phyloP scores from a whole-genome alignment of 768 basidiomycete species.

The Daedaleopsis nitida region DNA sequence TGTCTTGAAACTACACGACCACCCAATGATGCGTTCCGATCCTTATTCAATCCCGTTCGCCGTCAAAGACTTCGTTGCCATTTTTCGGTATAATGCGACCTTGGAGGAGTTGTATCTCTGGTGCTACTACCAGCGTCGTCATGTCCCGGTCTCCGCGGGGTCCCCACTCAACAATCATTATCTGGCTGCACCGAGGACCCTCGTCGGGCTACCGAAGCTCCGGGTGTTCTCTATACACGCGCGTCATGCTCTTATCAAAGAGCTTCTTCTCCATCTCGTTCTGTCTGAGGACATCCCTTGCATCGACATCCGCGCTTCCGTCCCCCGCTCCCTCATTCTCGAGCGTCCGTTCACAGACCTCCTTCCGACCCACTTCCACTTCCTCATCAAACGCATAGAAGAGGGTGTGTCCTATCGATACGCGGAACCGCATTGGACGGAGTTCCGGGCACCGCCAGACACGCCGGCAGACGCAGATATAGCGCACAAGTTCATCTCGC shows the following conservation, averaged over 20 bases:
- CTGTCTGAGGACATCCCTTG: not conserved
- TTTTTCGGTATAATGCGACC: not conserved
- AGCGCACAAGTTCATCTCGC: not conserved
- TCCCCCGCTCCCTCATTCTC: not conserved
- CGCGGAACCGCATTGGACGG: too few relatives aligned
- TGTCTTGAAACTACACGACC: not conserved
- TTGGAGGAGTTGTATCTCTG: not conserved
- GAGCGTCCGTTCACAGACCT: not conserved
- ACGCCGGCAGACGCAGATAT: too few relatives aligned
- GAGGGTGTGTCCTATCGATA: not conserved
- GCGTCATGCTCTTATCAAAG: not conserved
- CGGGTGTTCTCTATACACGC: not conserved
- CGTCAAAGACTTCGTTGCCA: not conserved
- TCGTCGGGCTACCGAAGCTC: not conserved
- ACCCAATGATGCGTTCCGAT: not conserved
- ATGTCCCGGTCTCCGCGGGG: too few relatives aligned
- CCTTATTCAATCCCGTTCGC: not conserved
- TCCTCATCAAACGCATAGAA: not conserved
- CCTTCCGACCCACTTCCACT: not conserved
- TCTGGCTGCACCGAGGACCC: not conserved
- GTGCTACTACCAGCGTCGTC: not conserved
- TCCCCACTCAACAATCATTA: not conserved
- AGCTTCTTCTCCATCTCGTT: not conserved
- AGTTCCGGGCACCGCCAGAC: too few relatives aligned
- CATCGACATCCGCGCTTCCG: not conserved